Evolutionary conservation across 2,329 filamentous ascomycete species (phyloP), one percentile per base, ranked within the genome.

Genomic region (Dendrostoma leiphaemia): DNA sequence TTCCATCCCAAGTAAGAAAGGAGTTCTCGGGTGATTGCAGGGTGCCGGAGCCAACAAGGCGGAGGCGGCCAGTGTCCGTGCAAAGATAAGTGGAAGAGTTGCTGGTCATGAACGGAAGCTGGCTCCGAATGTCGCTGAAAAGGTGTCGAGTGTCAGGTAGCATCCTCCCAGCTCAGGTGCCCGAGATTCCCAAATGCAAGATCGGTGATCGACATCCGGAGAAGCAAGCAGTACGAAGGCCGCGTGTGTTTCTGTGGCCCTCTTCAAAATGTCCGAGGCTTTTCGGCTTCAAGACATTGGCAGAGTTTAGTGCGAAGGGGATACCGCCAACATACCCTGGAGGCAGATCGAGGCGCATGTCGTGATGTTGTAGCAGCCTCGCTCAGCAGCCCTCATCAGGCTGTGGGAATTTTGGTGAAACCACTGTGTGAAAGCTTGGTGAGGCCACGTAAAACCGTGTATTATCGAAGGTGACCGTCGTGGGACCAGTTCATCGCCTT

Each of bases 181-280:
- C 13, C 9, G 8, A 23, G 19, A 12, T 24, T 6, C 28, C 34
- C n/a, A 43, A 26, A 23, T 44, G 52, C 48, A 38, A 35, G 51
- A 55, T 48, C 35, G 28, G 10, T 46, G 54, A 50, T 43, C 45
- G 31, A 43, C 51, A 38, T 38, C 19, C 19, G n/a, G 38, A 40
- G 32, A 31, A 26, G 35, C 29, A 15, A 31, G 17, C 19, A 13
- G 24, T 23, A 26, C 38, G 34, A 24, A 37, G 24, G 32, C 51
- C 37, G 32, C 43, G 51, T 48, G 4, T 28, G 12, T 45, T n/a
- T n/a, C n/a, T n/a, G n/a, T n/a, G n/a, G n/a, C 38, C 41, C 13
- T 9, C 17, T 31, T 31, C 28, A 19, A 17, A n/a, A 2, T 1
- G 9, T 10, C 9, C 29, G 19, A 21, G 44, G 6, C 3, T 3